A percentile compares a stretch with the other conserved stretches of the same genome.
Evolutionary conservation across 805 yeast species (phyloP).

Genomic region (Zygosaccharomyces lentus): DNA sequence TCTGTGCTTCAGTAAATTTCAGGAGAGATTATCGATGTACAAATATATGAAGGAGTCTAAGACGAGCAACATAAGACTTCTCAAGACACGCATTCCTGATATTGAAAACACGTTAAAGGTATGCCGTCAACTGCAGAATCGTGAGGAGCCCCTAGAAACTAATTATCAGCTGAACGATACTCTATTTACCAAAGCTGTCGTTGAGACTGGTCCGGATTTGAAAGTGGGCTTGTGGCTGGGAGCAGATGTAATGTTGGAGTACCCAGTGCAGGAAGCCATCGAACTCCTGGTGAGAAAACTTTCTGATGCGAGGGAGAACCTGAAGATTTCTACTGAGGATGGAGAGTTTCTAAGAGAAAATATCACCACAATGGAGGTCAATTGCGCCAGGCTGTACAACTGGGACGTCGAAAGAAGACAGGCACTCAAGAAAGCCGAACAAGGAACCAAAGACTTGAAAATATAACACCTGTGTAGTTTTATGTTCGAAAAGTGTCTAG

Average conservation of each 20-base stretch:
- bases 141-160: conserved; percentile 53
- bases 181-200: conserved; percentile 74
- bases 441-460: conserved; percentile 37
- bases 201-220: conserved; percentile 48
- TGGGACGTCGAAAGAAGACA: conserved; percentile 81
- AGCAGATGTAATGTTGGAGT: conserved; percentile 95
- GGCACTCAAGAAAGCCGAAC: conserved; percentile 41
- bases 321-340: conserved; percentile 70
- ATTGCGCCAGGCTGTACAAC: conserved; percentile 86
- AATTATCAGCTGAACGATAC: conserved; percentile 93
- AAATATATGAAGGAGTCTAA: conserved; percentile 68
- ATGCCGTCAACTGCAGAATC: conserved; percentile 54
- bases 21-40: conserved; percentile 84
- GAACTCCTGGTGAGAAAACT: conserved; percentile 61
- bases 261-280: conserved; percentile 83
- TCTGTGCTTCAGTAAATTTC: conserved; percentile 64
- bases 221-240: conserved; percentile 93
- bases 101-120: conserved; percentile 78
- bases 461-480: conserved; percentile 14
- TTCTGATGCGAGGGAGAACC: conserved; percentile 53
- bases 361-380: conserved; percentile 96
- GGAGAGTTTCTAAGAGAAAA: conserved; percentile 84
- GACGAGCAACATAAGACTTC: conserved; percentile 24
- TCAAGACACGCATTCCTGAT: conserved; percentile 75
- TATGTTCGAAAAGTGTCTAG: conserved; percentile 54